Conservation (phyloP, 139 green algal genomes). For the Nannochloris sp. region DNA sequence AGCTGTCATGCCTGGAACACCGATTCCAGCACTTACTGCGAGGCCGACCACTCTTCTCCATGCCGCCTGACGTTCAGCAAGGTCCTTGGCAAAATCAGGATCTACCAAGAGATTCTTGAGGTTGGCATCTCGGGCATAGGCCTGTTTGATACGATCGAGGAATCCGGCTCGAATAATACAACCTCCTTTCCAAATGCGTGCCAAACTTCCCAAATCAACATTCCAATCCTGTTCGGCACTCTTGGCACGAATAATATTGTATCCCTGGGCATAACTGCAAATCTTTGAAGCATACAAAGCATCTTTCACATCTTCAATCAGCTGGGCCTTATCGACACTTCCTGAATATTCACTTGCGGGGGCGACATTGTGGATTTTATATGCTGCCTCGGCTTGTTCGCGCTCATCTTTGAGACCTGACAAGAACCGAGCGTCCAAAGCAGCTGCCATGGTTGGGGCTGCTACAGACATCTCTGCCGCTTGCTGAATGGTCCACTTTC, state of each 20-base stretch:
- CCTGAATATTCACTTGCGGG: slow-evolving; percentile 8
- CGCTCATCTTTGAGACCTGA: slow-evolving; percentile 87
- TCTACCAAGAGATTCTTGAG: slow-evolving; percentile 86
- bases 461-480: slow-evolving; percentile 90
- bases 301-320: slow-evolving; percentile 76
- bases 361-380: slow-evolving; percentile 27
- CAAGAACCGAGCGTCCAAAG: slow-evolving; percentile 86
- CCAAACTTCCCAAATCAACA: slow-evolving; percentile 84
- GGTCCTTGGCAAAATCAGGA: slow-evolving; percentile 71
- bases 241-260: slow-evolving; percentile 99
- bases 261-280: slow-evolving; percentile 92
- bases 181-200: slow-evolving; percentile 97
- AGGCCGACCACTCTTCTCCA: slow-evolving; percentile 75
- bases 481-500: slow-evolving; percentile 99
- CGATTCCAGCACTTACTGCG: slow-evolving; percentile 50
- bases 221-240: slow-evolving; percentile 79
- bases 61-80: slow-evolving; percentile 59
- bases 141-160: slow-evolving; percentile 89
- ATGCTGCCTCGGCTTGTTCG: slow-evolving; percentile 62
- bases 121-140: slow-evolving; percentile 70
- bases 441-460: slow-evolving; percentile 87
- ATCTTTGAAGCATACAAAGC: slow-evolving; percentile 88
- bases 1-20: slow-evolving; percentile 71
- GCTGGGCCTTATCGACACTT: slow-evolving; percentile 76
- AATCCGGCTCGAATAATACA: slow-evolving; percentile 98